A percentile compares a stretch with the other conserved stretches of the same genome.
phyloP scores from a whole-genome alignment of 768 basidiomycete species.

The Antrodiella citrinella region DNA sequence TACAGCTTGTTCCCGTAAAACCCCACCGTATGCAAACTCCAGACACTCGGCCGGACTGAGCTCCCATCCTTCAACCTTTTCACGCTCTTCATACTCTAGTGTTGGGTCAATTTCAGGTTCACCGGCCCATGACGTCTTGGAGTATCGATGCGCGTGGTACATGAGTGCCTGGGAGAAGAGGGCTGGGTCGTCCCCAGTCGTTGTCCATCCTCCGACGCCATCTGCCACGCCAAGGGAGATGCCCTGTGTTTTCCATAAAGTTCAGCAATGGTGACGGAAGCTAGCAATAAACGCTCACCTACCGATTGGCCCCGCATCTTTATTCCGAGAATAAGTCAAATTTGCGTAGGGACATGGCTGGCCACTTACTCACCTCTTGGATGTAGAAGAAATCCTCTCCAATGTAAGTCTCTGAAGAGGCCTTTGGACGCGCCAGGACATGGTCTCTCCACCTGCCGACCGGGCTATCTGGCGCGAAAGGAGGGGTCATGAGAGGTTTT shows the following conservation, averaged over 20 bases:
- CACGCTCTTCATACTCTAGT: conserved; percentile 59
- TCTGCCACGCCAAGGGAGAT: conserved; percentile 82
- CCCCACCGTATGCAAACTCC: conserved; percentile 62
- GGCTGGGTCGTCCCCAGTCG: conserved; percentile 77
- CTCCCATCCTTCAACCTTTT: conserved; percentile 61
- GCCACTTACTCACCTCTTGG: conserved; percentile 48
- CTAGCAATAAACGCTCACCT: conserved; percentile 27
- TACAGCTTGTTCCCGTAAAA: conserved; percentile 55
- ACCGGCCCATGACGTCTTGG: conserved; percentile 68
- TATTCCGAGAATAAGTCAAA: not conserved
- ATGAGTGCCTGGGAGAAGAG: conserved; percentile 88
- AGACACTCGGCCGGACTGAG: conserved; percentile 64
- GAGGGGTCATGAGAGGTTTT: conserved; percentile 26
- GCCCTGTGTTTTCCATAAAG: too few species aligned
- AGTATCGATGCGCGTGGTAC: conserved; percentile 75
- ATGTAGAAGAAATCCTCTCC: conserved; percentile 64
- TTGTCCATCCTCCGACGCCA: conserved; percentile 90
- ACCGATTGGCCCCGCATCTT: conserved; percentile 80
- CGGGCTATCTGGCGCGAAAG: conserved; percentile 49
- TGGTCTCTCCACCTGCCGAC: conserved; percentile 67
- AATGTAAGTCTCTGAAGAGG: conserved; percentile 29
- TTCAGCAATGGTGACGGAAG: not conserved
- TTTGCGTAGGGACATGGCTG: not conserved
- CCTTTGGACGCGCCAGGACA: conserved; percentile 41
- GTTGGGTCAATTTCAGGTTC: conserved; percentile 78